phyloP scores from a whole-genome alignment of 805 yeast genomes.

The Pichia cabralensis region DNA sequence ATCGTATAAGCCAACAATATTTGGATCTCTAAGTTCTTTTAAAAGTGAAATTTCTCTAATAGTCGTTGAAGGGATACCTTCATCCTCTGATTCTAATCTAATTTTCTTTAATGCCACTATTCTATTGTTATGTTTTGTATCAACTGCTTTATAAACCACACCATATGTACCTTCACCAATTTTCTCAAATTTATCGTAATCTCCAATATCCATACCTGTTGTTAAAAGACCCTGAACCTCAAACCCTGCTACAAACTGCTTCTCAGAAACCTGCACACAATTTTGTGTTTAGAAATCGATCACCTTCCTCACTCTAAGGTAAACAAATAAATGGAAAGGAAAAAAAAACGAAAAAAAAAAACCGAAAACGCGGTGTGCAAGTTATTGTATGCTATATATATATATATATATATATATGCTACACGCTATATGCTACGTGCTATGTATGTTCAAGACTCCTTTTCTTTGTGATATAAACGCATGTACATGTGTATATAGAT shows the following conservation, averaged over 20 bases:
- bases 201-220: constrained; percentile 66
- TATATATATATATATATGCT: no score
- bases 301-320: not conserved
- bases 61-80: constrained; percentile 98
- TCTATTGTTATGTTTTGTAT: constrained; percentile 80
- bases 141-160: constrained; percentile 93
- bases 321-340: not conserved
- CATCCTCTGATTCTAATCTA: constrained; percentile 91
- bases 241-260: no score
- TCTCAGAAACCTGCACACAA: no score
- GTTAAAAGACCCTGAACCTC: no score
- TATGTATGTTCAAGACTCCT: no score
- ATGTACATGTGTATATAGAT: no score
- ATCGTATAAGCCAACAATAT: constrained; percentile 84
- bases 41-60: constrained; percentile 90
- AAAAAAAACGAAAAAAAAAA: no score
- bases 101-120: constrained; percentile 93
- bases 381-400: no score
- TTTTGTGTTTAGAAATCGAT: no score
- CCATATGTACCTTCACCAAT: constrained; percentile 99
- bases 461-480: no score
- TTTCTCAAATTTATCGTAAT: constrained; percentile 89
- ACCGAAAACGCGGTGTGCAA: no score
- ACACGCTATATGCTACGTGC: no score
- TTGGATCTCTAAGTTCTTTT: constrained; percentile 89